Evolutionary conservation across 345 rosid genomes (phyloP).

Genomic region (Acer campestre): DNA sequence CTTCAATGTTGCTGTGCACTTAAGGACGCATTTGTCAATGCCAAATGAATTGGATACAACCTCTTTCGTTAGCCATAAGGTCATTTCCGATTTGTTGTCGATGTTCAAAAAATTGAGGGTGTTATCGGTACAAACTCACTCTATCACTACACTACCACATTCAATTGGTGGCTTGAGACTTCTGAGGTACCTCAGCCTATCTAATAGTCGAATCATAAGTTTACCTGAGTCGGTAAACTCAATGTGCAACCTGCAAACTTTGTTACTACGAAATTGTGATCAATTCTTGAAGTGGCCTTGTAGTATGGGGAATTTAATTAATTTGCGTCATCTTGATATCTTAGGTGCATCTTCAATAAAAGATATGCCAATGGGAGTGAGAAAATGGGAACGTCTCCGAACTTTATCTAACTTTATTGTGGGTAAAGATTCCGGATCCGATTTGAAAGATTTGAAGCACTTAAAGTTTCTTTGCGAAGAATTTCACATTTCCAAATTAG

Average conservation of each 20-base stretch:
- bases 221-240: conserved; percentile 15
- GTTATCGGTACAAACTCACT: neutral
- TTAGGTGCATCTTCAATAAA: neutral
- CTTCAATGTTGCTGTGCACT: neutral
- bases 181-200: conserved; percentile 13
- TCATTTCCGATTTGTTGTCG: no score
- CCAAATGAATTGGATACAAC: no score
- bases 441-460: neutral
- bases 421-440: neutral
- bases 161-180: neutral
- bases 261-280: neutral
- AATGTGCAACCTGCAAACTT: conserved; percentile 6
- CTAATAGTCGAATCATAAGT: neutral
- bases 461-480: neutral
- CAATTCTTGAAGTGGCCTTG: neutral
- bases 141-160: neutral
- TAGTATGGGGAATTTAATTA: neutral
- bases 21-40: neutral
- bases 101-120: no score
- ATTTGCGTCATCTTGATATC: conserved; percentile 11
- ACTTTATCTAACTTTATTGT: neutral
- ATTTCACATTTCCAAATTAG: neutral
- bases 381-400: neutral
- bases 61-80: no score
- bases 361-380: neutral